Base-by-base conservation (phyloP, 805 yeast species). In the Teunomyces atbi region DNA sequence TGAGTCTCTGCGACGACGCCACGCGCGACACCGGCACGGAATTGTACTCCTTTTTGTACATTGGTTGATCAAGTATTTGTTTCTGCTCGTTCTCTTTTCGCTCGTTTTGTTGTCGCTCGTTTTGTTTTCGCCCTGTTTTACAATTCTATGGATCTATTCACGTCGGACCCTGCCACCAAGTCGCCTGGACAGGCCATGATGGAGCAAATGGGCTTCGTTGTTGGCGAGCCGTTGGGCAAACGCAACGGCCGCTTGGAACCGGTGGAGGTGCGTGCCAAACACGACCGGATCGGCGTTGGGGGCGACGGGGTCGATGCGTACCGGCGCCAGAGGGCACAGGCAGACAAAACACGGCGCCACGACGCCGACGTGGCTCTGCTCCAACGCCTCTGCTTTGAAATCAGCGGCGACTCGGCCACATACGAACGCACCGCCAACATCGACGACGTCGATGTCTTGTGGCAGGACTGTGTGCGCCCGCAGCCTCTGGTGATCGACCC, bases 121-220 rank as follows among this genome's bases (percentile, higher is more conserved):
- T 44, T 47, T 21, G 47, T 38, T 6, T n/a, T 10, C 29, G 29
- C 7, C 4, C 16, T 13, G 4, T n/a, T 30, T 30, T 30, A 8
- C 3, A 5, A 12, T 30, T 30, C 16, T 29, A 29, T 29, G 33
- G 10, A 29, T 13, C 20, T 33, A 33, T 33, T 33, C 11, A 33
- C 29, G 4, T 7, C 19, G 4, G 41, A 37, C 18, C 11, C 29
- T 19, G 16, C 41, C 29, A 27, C 42, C 6, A 62, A 66, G 41
- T 74, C 79, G 0, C 65, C 70, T 41, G 83, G 81, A 0, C 62
- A 78, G 19, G 53, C 68, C 5, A 79, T 81, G 50, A 80, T 82
- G 86, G 65, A 69, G 52, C 76, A 69, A 52, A 81, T 82, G 86
- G 86, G 86, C 1, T 82, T 70, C 55, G 69, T 65, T 45, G 56